Percentiles rank a stretch among this genome's conserved stretches.
These are phyloP conservation scores for Backusella morwellensis DNA, from an alignment of 192 early-diverging fungal species.

Conservation along the genomic window DNA sequence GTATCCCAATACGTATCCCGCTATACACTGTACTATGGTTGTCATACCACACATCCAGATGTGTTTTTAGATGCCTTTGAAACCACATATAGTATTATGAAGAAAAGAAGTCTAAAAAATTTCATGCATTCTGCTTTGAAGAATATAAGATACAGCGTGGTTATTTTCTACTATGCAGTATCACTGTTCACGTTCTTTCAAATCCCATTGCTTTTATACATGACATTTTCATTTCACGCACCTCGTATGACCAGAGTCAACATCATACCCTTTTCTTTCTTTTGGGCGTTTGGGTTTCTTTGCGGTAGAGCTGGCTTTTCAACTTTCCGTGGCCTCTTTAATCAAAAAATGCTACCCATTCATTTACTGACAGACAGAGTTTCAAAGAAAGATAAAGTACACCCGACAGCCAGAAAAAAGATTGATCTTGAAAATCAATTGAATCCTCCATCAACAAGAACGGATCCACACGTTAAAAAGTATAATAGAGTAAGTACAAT, in stretches of 20 bases:
- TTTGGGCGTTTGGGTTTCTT: background rate
- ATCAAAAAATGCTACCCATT: conserved; percentile 2
- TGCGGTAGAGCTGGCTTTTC: conserved; percentile 20
- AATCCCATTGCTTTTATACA: conserved; percentile 3
- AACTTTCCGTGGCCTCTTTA: background rate
- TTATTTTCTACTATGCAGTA: conserved; percentile 8
- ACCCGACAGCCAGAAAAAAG: background rate
- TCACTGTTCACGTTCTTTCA: conserved; percentile 5
- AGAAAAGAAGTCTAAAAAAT: conserved; percentile 10
- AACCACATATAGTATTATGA: background rate
- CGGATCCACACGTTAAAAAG: conserved; percentile 15
- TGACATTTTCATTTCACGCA: conserved; percentile 14
- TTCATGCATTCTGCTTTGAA: conserved; percentile 17
- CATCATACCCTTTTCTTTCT: conserved; percentile 6
- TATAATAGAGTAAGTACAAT: conserved; percentile 18
- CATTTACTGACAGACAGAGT: conserved; percentile 12
- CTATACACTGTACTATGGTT: conserved; percentile 5
- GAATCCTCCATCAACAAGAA: background rate
- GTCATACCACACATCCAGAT: conserved; percentile 16
- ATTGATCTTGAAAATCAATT: conserved; percentile 1
- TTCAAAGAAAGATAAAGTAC: background rate
- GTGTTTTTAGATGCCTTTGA: conserved; percentile 14
- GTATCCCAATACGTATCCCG: background rate
- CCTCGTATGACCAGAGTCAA: conserved; percentile 12
- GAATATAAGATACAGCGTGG: conserved; percentile 23